Conservation (phyloP, 352 stramenopile species). For the Phytophthora colocasiae region DNA sequence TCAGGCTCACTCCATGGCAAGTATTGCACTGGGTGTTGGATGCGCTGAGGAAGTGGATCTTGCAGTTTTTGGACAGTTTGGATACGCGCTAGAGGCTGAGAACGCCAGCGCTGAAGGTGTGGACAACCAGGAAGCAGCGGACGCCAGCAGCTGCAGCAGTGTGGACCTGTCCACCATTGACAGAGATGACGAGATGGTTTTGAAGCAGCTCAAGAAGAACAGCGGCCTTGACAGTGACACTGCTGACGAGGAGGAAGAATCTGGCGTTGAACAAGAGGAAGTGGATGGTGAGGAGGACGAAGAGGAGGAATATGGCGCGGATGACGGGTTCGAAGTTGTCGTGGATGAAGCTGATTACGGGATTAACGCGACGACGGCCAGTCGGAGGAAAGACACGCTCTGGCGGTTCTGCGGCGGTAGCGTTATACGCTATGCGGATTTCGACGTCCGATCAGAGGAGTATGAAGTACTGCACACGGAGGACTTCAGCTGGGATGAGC, state of each 20-base stretch:
- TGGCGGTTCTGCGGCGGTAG: constrained; percentile 86
- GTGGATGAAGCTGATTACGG: constrained; percentile 61
- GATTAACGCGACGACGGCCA: constrained; percentile 39
- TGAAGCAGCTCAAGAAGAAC: constrained; percentile 72
- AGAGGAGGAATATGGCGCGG: constrained; percentile 37
- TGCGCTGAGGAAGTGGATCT: constrained; percentile 84
- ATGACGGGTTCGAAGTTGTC: constrained; percentile 59
- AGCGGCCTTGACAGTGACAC: constrained; percentile 67
- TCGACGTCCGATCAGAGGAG: constrained; percentile 82
- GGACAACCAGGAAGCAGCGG: constrained; percentile 34
- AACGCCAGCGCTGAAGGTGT: constrained; percentile 7
- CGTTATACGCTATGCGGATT: constrained; percentile 84
- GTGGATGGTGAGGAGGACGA: constrained; percentile 40
- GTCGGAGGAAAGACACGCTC: constrained; percentile 67
- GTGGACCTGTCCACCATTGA: constrained; percentile 79
- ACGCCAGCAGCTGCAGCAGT: constrained; percentile 64
- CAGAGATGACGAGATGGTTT: constrained; percentile 71
- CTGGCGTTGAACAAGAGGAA: constrained; percentile 30
- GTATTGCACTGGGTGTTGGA: constrained; percentile 78
- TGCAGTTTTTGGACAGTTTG: constrained; percentile 69
- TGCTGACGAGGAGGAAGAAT: constrained; percentile 62
- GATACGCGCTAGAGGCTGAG: constrained; percentile 50
- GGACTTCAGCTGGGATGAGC: constrained; percentile 91
- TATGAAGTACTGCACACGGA: constrained; percentile 89
- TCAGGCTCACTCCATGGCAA: constrained; percentile 84